Conservation (phyloP, 2,329 filamentous ascomycete species). For the Fusarium sp. region DNA sequence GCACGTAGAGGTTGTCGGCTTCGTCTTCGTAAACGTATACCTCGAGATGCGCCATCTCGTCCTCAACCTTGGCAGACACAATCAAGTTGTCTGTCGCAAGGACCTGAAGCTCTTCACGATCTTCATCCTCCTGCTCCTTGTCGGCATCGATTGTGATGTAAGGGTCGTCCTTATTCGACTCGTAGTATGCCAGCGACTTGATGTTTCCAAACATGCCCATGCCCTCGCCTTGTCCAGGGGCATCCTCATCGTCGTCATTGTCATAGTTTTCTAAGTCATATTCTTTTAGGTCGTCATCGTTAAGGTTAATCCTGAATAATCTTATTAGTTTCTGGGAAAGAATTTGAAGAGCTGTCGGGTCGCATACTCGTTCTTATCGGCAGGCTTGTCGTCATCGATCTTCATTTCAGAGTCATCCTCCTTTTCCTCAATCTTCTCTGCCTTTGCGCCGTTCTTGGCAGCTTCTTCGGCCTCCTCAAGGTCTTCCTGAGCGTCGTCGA, state of each 20-base stretch:
- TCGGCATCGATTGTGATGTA: slow-evolving; percentile 90
- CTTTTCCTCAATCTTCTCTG: slow-evolving; percentile 45
- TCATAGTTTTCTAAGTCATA: slow-evolving; percentile 98
- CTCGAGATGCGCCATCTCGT: slow-evolving; percentile 95
- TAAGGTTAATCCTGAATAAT: slow-evolving; percentile 55
- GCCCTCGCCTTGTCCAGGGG: slow-evolving; percentile 67
- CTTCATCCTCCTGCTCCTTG: slow-evolving; percentile 79
- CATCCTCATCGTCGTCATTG: slow-evolving; percentile 72
- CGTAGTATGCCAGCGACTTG: slow-evolving; percentile 92
- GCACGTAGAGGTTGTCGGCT: slow-evolving; percentile 96
- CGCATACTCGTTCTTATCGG: slow-evolving; percentile 53
- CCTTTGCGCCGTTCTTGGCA: slow-evolving; percentile 44
- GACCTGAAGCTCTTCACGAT: slow-evolving; percentile 93
- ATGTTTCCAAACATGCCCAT: slow-evolving; percentile 96
- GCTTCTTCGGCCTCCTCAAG: slow-evolving; percentile 75
- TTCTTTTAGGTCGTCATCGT: slow-evolving; percentile 92
- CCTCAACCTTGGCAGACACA: slow-evolving; percentile 92
- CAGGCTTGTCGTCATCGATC: slow-evolving; percentile 44
- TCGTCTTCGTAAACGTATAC: slow-evolving; percentile 97
- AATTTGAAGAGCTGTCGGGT: neutral
- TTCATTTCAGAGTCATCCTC: slow-evolving; percentile 52
- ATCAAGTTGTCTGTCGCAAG: slow-evolving; percentile 92
- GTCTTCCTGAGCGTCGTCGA: slow-evolving; percentile 92
- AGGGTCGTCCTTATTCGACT: slow-evolving; percentile 92
- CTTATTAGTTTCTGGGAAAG: slow-evolving; percentile 20